These are phyloP conservation scores for Coprinellus aureogranulatus DNA, from an alignment of 768 basidiomycete species.

Conservation along the genomic window DNA sequence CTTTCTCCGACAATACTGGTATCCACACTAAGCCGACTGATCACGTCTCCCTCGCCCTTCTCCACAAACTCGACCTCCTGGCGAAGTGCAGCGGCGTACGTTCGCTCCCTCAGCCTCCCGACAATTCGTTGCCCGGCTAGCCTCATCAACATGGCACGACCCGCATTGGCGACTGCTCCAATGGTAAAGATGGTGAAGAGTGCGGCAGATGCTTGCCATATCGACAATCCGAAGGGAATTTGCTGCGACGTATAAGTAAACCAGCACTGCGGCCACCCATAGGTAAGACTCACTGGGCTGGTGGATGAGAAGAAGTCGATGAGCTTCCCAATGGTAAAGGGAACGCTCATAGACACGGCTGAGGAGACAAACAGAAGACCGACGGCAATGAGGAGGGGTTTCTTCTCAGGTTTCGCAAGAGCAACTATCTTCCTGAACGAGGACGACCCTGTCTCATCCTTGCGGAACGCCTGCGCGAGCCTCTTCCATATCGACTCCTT, in stretches of 20 bases:
- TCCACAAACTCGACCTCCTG: constrained; percentile 96
- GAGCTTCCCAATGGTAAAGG: constrained; percentile 88
- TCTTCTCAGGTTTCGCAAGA: constrained; percentile 81
- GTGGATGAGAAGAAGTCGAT: constrained; percentile 88
- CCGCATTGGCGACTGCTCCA: constrained; percentile 86
- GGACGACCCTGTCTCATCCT: constrained; percentile 45
- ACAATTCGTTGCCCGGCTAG: constrained; percentile 90
- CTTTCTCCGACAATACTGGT: constrained; percentile 93
- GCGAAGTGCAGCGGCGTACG: constrained; percentile 76
- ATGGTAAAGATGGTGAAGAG: constrained; percentile 76
- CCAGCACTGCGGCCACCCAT: too few relatives aligned
- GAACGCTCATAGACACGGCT: constrained; percentile 87
- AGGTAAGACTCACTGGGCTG: constrained; percentile 55
- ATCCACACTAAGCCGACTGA: constrained; percentile 88
- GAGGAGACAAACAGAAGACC: constrained; percentile 85
- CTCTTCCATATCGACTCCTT: not conserved
- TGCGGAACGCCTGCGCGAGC: constrained; percentile 26
- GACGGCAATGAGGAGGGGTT: constrained; percentile 71
- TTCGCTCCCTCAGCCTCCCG: constrained; percentile 76
- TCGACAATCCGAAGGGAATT: constrained; percentile 77
- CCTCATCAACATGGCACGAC: constrained; percentile 81
- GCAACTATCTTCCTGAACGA: constrained; percentile 73
- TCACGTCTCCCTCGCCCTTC: constrained; percentile 87
- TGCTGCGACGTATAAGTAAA: too few relatives aligned
- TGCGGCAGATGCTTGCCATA: constrained; percentile 74